Conservation (phyloP, 2,329 filamentous ascomycete genomes). For the Ophiostoma sp. region DNA sequence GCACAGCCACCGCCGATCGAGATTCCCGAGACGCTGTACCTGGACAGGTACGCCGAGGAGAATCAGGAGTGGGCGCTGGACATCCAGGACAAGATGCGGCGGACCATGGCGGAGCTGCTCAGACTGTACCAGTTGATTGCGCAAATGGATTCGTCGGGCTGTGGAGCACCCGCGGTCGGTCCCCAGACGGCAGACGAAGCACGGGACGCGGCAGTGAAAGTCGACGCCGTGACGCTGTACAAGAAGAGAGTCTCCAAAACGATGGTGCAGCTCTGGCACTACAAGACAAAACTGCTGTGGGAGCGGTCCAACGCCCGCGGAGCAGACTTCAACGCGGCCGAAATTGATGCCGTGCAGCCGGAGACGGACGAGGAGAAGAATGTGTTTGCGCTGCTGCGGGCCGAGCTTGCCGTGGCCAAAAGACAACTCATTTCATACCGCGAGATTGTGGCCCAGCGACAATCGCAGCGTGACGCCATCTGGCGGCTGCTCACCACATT, state of each 20-base stretch:
- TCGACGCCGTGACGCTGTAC: not conserved
- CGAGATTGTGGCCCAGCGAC: not conserved
- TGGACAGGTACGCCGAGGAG: slow-evolving; percentile 30
- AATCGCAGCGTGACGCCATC: slow-evolving; percentile 22
- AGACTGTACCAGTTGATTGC: not conserved
- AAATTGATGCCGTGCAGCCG: slow-evolving; percentile 26
- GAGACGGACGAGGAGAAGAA: slow-evolving; percentile 25
- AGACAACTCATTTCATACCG: slow-evolving; percentile 20
- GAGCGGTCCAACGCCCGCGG: slow-evolving; percentile 24
- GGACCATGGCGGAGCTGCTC: not conserved
- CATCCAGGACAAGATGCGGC: slow-evolving; percentile 18
- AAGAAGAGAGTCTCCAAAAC: not conserved
- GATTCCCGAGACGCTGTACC: slow-evolving; percentile 29
- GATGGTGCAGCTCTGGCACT: slow-evolving; percentile 18
- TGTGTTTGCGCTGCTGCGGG: slow-evolving; percentile 25
- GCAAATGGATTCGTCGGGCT: not conserved
- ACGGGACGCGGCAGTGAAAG: too few relatives aligned
- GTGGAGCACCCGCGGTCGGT: not conserved
- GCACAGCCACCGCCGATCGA: slow-evolving; percentile 23
- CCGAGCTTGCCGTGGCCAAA: slow-evolving; percentile 27
- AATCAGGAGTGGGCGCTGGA: slow-evolving; percentile 25
- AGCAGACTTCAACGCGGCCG: slow-evolving; percentile 27
- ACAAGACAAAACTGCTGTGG: not conserved
- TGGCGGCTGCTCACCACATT: slow-evolving; percentile 18
- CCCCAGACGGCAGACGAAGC: not conserved